Evolutionary conservation across 306 rosid genomes (phyloP).

Genomic region (Erythrophleum fordii): DNA sequence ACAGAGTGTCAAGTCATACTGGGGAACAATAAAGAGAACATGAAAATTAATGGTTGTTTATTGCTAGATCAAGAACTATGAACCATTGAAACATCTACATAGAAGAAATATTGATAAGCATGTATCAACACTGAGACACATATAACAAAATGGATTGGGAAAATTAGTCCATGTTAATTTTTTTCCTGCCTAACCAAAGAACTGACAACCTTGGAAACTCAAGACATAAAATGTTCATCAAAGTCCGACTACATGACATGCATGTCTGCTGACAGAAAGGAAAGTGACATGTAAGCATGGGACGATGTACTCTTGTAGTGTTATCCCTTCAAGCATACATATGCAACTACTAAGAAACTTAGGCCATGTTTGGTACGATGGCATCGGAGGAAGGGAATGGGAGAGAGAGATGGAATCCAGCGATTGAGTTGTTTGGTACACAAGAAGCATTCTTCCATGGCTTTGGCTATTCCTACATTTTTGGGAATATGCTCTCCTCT

Average conservation of each 20-base stretch:
- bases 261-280: background rate
- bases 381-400: too few species aligned
- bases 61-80: background rate
- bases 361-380: too few species aligned
- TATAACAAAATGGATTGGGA: background rate
- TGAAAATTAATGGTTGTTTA: background rate
- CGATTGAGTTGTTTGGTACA: too few species aligned
- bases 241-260: background rate
- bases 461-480: too few species aligned
- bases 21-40: slow-evolving; percentile 26
- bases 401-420: too few species aligned
- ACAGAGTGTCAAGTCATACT: slow-evolving; percentile 88
- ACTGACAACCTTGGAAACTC: background rate
- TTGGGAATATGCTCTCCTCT: too few species aligned
- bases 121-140: background rate
- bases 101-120: background rate
- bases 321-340: background rate
- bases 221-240: background rate
- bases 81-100: background rate
- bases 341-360: background rate
- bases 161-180: background rate
- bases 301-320: background rate
- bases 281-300: background rate
- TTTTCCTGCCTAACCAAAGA: background rate
- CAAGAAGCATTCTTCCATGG: too few species aligned